Evolutionary conservation across 768 basidiomycete species (phyloP).

Genomic region (Suillus americanus): DNA sequence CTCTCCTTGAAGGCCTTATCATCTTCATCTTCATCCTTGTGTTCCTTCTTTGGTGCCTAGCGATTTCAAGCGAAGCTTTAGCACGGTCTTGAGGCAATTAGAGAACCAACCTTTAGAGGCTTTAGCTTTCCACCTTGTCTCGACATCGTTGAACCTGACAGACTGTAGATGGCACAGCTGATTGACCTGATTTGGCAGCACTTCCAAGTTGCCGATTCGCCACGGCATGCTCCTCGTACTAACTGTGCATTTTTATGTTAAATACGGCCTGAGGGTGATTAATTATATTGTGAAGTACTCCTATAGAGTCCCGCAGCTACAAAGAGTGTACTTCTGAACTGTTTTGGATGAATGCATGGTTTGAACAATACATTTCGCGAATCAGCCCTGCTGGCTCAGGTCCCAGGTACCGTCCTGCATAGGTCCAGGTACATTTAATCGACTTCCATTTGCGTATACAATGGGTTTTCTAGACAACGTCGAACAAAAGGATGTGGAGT

Average conservation of each 20-base stretch:
- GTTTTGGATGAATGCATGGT: not conserved
- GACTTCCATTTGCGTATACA: conserved; percentile 3
- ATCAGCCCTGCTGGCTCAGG: not conserved
- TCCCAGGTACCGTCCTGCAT: not conserved
- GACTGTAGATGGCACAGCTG: not conserved
- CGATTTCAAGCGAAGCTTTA: not conserved
- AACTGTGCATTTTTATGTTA: not conserved
- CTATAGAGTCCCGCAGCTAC: too few relatives aligned
- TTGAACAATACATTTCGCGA: not conserved
- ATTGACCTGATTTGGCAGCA: not conserved
- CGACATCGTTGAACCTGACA: conserved; percentile 22
- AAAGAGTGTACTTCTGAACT: not conserved
- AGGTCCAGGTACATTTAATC: not conserved
- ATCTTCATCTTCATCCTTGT: conserved; percentile 70
- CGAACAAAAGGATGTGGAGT: not conserved
- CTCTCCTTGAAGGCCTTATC: conserved; percentile 72
- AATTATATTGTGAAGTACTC: not conserved
- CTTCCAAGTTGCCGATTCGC: not conserved
- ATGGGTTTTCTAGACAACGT: not conserved
- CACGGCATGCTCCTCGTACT: not conserved
- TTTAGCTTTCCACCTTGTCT: conserved; percentile 86
- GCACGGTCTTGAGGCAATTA: conserved; percentile 1
- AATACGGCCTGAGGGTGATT: not conserved
- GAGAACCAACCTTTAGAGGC: conserved; percentile 70
- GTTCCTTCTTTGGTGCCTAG: conserved; percentile 83